Evolutionary conservation across 306 rosid genomes (phyloP).

Genomic region (Ochetophila trinervis): DNA sequence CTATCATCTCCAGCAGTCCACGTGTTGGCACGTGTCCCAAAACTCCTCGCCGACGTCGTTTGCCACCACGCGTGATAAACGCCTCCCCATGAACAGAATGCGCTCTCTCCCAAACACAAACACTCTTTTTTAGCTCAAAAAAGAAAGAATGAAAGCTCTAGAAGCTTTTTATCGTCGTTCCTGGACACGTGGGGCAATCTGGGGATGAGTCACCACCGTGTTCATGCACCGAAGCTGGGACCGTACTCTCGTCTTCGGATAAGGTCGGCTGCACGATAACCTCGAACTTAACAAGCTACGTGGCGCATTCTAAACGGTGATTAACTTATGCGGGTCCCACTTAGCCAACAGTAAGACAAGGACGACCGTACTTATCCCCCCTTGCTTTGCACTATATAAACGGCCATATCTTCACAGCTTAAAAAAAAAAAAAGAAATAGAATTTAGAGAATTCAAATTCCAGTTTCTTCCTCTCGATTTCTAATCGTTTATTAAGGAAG

Average conservation of each 20-base stretch:
- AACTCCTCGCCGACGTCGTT: slow-evolving; percentile 37
- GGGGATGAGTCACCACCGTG: slow-evolving; percentile 17
- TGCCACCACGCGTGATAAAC: slow-evolving; percentile 49
- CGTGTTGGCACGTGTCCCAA: slow-evolving; percentile 38
- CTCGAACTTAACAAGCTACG: slow-evolving; percentile 32
- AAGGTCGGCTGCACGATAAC: slow-evolving; percentile 57
- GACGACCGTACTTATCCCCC: slow-evolving; percentile 46
- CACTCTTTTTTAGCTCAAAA: not conserved
- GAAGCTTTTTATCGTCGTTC: not conserved
- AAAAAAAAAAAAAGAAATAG: slow-evolving; percentile 23
- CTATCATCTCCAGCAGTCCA: slow-evolving; percentile 38
- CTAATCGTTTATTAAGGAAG: not conserved
- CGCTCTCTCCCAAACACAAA: not conserved
- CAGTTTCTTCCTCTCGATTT: not conserved
- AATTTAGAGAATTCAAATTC: not conserved
- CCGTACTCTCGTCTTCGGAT: slow-evolving; percentile 50
- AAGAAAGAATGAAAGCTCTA: not conserved
- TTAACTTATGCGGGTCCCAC: slow-evolving; percentile 38
- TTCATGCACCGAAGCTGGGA: slow-evolving; percentile 38
- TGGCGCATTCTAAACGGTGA: slow-evolving; percentile 25
- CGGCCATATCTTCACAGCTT: slow-evolving; percentile 15
- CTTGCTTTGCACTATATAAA: slow-evolving; percentile 30
- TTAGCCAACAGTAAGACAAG: slow-evolving; percentile 19
- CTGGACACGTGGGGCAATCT: slow-evolving; percentile 42
- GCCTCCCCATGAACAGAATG: not conserved